Percentiles rank a stretch among this genome's conserved stretches.
Evolutionary conservation across 2,329 filamentous ascomycete species (phyloP).

Genomic region (Xylaria sp.): DNA sequence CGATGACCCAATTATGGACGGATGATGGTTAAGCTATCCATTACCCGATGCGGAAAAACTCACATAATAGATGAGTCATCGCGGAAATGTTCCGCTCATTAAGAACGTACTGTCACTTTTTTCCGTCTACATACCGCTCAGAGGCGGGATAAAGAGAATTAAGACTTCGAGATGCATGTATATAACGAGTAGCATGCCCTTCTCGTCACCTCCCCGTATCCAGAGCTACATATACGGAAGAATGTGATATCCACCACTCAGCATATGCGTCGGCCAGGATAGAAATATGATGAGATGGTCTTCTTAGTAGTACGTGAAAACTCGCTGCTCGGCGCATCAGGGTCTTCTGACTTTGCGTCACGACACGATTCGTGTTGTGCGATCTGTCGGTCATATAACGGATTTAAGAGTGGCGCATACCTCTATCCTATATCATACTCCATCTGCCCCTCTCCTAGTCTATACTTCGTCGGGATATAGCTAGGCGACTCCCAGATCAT

Average conservation of each 20-base stretch:
- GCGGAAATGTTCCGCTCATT: slow-evolving; percentile 19
- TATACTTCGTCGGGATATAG: not conserved
- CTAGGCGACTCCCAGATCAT: not conserved
- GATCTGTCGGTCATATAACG: not conserved
- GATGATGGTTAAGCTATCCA: not conserved
- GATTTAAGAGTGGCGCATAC: not conserved
- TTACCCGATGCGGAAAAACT: slow-evolving; percentile 3
- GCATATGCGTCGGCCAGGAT: not conserved
- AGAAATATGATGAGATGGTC: not conserved
- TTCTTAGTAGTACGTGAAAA: not conserved
- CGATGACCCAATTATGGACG: slow-evolving; percentile 9
- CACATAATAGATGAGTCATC: not conserved
- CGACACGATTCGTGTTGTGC: not conserved
- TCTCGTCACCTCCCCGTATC: not conserved
- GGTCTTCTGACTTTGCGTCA: not conserved
- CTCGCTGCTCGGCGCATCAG: too few relatives aligned
- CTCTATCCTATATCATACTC: not conserved
- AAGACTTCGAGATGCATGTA: not conserved
- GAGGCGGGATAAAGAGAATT: not conserved
- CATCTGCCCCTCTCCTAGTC: not conserved
- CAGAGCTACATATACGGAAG: not conserved
- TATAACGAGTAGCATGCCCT: not conserved
- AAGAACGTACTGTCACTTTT: not conserved
- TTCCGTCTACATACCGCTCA: not conserved
- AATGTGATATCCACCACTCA: not conserved